Evolutionary conservation across 2,329 filamentous ascomycete genomes (phyloP), one percentile per base, ranked within the genome.

Genomic region (Xylaria sp.): DNA sequence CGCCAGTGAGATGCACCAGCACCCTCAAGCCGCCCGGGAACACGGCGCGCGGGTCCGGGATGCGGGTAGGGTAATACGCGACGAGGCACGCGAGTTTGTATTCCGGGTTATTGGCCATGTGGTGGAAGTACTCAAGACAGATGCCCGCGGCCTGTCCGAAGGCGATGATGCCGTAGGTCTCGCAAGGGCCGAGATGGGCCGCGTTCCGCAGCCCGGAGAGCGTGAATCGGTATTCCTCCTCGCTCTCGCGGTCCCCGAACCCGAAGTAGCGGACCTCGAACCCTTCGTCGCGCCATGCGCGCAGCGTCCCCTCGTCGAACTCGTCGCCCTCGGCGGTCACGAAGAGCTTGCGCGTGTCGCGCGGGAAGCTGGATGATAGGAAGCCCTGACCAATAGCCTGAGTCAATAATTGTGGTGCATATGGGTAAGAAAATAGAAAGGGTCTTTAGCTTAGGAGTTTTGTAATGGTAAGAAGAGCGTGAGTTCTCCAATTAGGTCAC

Each of bases 61-160:
- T 81, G 0, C 79, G 72, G 2, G 80, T 80, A 0, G 83, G 83
- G 65, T 84, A 84, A 68, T 84, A 84, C 0, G 83, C 83, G 10
- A 84, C 77, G 3, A 84, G 78, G 10, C 79, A 77, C 2, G 79
- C 78, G 23, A 84, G 78, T 65, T 81, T 82, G 70, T 80, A 80
- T 9, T 83, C 81, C 2, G 78, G 78, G 67, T 84, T 84, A 63
- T 84, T 81, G 62, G 83, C 82, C 12, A 82, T 67, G 12, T 82
- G 67, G 70, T 84, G 83, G 69, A 82, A 84, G 69, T 83, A 79
- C 73, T 84, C 81, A 0, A 84, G 77, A 55, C 82, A 84, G 35
- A 77, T 55, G 5, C 79, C 77, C 3, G 83, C 83, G 0, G 83
- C 83, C 25, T 83, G 80, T 1, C 83, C 83, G 42, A 78, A 84